Evolutionary conservation across 139 green algal species (phyloP).

Genomic region (Nannochloris sp.): DNA sequence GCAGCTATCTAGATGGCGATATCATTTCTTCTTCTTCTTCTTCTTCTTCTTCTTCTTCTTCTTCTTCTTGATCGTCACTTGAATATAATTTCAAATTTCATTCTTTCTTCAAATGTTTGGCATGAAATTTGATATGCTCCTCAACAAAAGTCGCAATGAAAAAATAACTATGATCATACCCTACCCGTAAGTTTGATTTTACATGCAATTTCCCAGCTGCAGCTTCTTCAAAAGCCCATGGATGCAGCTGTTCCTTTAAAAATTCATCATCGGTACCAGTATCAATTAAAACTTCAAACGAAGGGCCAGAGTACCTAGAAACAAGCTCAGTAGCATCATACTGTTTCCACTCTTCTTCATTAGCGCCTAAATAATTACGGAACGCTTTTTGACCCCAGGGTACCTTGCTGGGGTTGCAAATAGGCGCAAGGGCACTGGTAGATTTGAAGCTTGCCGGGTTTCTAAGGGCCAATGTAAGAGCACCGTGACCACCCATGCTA

Average conservation of each 20-base stretch:
- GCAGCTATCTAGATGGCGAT: too few species aligned
- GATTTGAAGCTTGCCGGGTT: slow-evolving; percentile 72
- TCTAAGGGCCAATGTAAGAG: slow-evolving; percentile 74
- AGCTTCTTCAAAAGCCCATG: slow-evolving; percentile 63
- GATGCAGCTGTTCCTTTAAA: slow-evolving; percentile 72
- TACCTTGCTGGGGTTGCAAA: slow-evolving; percentile 74
- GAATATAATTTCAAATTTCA: too few species aligned
- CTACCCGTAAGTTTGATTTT: slow-evolving; percentile 62
- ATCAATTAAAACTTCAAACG: slow-evolving; percentile 41
- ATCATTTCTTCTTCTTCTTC: too few species aligned
- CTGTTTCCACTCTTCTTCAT: slow-evolving; percentile 53
- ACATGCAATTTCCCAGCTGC: slow-evolving; percentile 33
- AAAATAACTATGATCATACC: slow-evolving; percentile 94
- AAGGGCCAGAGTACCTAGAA: slow-evolving; percentile 34
- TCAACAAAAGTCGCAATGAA: slow-evolving; percentile 91
- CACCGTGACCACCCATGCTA: slow-evolving; percentile 89
- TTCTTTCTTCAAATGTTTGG: slow-evolving; percentile 45
- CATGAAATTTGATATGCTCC: slow-evolving; percentile 85
- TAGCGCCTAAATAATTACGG: slow-evolving; percentile 72
- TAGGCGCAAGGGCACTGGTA: slow-evolving; percentile 86
- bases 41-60: too few species aligned
- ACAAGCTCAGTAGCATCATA: slow-evolving; percentile 87
- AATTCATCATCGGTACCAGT: slow-evolving; percentile 70
- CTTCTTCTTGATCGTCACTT: too few species aligned
- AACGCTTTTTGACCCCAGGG: slow-evolving; percentile 95